A percentile compares a stretch with the other conserved stretches of the same genome.
phyloP scores from a whole-genome alignment of 2,329 filamentous ascomycete species.

The Fusarium guadeloupense region DNA sequence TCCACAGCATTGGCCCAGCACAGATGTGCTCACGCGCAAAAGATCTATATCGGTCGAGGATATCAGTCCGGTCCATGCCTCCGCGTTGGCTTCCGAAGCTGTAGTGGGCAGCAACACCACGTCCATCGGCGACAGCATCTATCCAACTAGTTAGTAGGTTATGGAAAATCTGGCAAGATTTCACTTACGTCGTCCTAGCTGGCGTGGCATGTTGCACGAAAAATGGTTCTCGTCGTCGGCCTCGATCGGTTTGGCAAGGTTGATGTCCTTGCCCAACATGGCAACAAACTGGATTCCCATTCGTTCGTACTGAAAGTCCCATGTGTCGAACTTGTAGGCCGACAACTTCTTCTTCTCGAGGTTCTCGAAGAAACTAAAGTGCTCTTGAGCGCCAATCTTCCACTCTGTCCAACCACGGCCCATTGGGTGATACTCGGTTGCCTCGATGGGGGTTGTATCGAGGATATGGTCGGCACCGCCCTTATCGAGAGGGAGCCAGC shows the following conservation, averaged over 20 bases:
- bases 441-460: conserved; percentile 57
- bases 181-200: conserved; percentile 49
- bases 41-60: conserved; percentile 61
- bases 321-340: conserved; percentile 59
- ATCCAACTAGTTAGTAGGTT: conserved; percentile 12
- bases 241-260: conserved; percentile 56
- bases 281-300: conserved; percentile 65
- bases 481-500: conserved; percentile 58
- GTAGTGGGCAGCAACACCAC: conserved; percentile 63
- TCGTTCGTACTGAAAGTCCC: conserved; percentile 59
- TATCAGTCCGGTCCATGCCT: conserved; percentile 60
- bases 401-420: conserved; percentile 58
- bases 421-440: conserved; percentile 57
- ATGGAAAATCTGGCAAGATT: accelerated
- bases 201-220: conserved; percentile 51
- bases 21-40: conserved; percentile 65
- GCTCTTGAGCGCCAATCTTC: conserved; percentile 60
- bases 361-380: conserved; percentile 60
- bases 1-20: conserved; percentile 44
- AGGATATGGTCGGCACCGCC: conserved; percentile 48
- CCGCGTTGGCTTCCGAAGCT: conserved; percentile 54
- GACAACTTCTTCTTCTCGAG: conserved; percentile 57
- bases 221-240: conserved; percentile 58
- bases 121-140: conserved; percentile 62
- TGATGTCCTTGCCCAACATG: conserved; percentile 62